Conservation (phyloP, 305 asterid species). For the Plantago lanceolata region DNA sequence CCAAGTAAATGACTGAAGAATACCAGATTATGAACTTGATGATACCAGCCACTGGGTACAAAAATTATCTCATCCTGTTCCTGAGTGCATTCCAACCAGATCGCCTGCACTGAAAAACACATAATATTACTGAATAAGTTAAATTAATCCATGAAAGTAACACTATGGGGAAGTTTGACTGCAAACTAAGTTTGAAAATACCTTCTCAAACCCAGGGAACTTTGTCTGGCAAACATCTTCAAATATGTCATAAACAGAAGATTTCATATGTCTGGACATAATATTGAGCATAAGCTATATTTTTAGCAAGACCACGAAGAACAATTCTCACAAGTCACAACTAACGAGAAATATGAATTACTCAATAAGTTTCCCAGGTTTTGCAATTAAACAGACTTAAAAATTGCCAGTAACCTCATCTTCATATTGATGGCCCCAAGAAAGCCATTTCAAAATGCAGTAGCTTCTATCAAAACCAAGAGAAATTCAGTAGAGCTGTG, state of each 20-base stretch:
- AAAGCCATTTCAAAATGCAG: too few species aligned
- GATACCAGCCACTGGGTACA: conserved; percentile 99
- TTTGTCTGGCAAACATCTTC: conserved; percentile 58
- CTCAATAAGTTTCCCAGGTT: not conserved
- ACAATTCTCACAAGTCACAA: not conserved
- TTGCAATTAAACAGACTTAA: not conserved
- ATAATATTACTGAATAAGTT: conserved; percentile 3
- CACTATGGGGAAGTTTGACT: conserved; percentile 1
- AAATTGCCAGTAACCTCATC: not conserved
- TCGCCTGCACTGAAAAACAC: conserved; percentile 42
- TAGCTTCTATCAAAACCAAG: too few species aligned
- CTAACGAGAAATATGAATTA: not conserved
- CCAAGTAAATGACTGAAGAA: not conserved
- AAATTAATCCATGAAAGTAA: not conserved
- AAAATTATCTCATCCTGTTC: conserved; percentile 75
- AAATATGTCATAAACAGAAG: conserved; percentile 64
- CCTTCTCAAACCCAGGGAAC: conserved; percentile 84
- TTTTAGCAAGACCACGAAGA: conserved; percentile 6
- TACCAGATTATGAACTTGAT: conserved; percentile 98
- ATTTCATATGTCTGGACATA: conserved; percentile 66
- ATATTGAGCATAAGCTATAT: conserved; percentile 13
- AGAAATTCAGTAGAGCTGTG: too few species aligned
- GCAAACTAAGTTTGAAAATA: conserved; percentile 20
- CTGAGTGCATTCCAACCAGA: conserved; percentile 90
- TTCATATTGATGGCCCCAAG: too few species aligned